A percentile compares a stretch with the other conserved stretches of the same genome.
Conservation (phyloP, 2,329 filamentous ascomycete species). For the Pyrenophora teres region DNA sequence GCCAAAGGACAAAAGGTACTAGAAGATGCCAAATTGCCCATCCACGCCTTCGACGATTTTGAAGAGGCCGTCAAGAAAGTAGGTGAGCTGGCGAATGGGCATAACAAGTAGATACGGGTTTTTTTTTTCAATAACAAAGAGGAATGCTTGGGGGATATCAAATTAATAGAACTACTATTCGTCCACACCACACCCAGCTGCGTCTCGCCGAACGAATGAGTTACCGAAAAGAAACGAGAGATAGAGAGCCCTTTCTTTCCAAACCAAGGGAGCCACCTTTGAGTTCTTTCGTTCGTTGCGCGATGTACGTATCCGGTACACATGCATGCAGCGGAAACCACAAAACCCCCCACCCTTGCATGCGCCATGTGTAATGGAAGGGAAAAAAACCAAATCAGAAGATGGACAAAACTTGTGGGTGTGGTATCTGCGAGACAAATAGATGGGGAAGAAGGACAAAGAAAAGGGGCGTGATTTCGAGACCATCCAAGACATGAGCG, state of each 20-base stretch:
- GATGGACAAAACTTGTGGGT: not conserved
- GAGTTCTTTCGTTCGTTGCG: conserved; percentile 12
- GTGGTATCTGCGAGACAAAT: conserved; percentile 23
- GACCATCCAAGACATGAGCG: conserved; percentile 15
- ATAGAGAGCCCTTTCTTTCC: not conserved
- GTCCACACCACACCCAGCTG: conserved; percentile 10
- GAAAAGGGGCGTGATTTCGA: conserved; percentile 1
- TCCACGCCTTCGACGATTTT: conserved; percentile 76
- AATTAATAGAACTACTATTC: conserved; percentile 35
- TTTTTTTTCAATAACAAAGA: not conserved
- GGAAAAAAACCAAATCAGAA: conserved; percentile 5
- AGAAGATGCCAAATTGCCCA: conserved; percentile 66
- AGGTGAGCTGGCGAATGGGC: conserved; percentile 33
- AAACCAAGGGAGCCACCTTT: conserved; percentile 9
- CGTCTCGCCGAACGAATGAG: conserved; percentile 22
- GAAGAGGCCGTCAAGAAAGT: conserved; percentile 62
- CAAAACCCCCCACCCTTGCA: conserved; percentile 2
- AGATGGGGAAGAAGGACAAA: conserved; percentile 5
- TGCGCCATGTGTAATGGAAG: conserved; percentile 11
- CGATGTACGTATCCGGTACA: conserved; percentile 11
- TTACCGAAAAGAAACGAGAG: not conserved
- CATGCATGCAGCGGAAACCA: conserved; percentile 8
- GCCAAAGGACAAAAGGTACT: conserved; percentile 71
- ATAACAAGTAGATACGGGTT: not conserved
- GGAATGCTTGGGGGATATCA: conserved; percentile 13